Evolutionary conservation across 1,284 basidiomycete species (phyloP), one percentile per base, ranked within the genome.

Genomic region (Microbotryum intermedium): DNA sequence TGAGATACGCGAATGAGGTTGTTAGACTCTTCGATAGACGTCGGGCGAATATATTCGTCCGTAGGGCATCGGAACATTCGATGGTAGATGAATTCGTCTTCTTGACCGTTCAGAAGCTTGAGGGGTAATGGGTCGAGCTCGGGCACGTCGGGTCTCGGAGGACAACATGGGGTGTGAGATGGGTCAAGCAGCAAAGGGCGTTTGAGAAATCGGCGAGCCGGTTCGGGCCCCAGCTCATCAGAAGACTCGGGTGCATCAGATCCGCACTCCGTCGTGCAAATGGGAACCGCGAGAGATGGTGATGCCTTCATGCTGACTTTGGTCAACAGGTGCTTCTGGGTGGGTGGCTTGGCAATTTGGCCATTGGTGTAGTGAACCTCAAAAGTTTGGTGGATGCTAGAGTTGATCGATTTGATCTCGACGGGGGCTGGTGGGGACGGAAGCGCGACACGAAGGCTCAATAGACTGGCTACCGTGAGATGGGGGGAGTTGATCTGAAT

Each of bases 11-110:
- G 23, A 16, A 68, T 68, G 50, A n/a, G 44, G 23, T 57, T 57
- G 3, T 62, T 51, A 2, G 60, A 48, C 0, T 45, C 61, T 1
- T 57, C 55, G 9, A 68, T 56, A 10, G 66, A 63, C 11, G 61
- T 53, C 2, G 66, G 56, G 2, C 66, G 39, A 4, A 65, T 61
- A 16, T 56, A 43, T 26, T 65, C 64, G 53, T 68, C 66, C 43
- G 50, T 25, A 21, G 66, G 64, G 1, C 61, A 57, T 4, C 66
- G 57, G 47, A 54, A 50, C 20, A 62, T 58, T 3, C 61, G 44
- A 18, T 55, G 56, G 34, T 53, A 53, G 18, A 26, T 20, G 46
- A 21, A 47, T 13, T 47, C 46, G 21, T 47, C 46, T 10, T 55
- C 53, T 6, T 47, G 50, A 1, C 44, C 30, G 0, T n/a, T 39